phyloP scores from a whole-genome alignment of 768 basidiomycete species.

The Zangia roseola region DNA sequence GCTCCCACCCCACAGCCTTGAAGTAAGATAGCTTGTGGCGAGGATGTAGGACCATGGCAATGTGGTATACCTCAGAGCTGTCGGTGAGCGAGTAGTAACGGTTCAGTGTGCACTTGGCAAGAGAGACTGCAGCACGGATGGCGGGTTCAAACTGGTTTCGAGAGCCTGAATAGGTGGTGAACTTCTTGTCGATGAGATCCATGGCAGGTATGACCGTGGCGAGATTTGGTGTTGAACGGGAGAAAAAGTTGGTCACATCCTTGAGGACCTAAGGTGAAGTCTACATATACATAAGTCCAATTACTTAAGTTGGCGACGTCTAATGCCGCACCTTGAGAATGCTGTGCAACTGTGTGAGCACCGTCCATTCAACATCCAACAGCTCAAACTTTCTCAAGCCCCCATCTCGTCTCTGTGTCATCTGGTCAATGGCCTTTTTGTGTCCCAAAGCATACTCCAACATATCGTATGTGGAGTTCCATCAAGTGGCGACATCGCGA shows the following conservation, averaged over 20 bases:
- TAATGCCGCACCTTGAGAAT: conserved; percentile 33
- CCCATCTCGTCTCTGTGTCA: conserved; percentile 8
- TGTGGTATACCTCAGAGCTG: conserved; percentile 30
- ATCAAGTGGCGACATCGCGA: neutral
- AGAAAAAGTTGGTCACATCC: conserved; percentile 35
- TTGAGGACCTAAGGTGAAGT: conserved; percentile 31
- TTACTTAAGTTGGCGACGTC: too few species aligned
- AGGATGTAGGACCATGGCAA: too few species aligned
- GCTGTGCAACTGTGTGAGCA: conserved; percentile 30
- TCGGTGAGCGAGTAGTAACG: conserved; percentile 27
- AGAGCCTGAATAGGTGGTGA: too few species aligned
- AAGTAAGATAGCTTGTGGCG: too few species aligned
- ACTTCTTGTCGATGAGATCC: conserved; percentile 32
- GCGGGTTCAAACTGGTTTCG: neutral
- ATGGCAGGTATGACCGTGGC: conserved; percentile 38
- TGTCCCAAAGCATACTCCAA: neutral
- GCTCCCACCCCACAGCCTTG: too few species aligned
- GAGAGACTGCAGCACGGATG: conserved; percentile 3
- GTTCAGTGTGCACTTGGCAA: conserved; percentile 25
- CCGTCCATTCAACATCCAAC: conserved; percentile 31
- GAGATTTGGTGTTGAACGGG: conserved; percentile 23
- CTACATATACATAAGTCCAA: too few species aligned
- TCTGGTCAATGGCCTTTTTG: neutral
- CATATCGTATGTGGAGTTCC: conserved; percentile 2
- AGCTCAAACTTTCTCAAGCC: conserved; percentile 28